Percentiles rank a stretch among this genome's conserved stretches.
phyloP scores from a whole-genome alignment of 164 flowering plant genomes.

The Liriodendron chinense region DNA sequence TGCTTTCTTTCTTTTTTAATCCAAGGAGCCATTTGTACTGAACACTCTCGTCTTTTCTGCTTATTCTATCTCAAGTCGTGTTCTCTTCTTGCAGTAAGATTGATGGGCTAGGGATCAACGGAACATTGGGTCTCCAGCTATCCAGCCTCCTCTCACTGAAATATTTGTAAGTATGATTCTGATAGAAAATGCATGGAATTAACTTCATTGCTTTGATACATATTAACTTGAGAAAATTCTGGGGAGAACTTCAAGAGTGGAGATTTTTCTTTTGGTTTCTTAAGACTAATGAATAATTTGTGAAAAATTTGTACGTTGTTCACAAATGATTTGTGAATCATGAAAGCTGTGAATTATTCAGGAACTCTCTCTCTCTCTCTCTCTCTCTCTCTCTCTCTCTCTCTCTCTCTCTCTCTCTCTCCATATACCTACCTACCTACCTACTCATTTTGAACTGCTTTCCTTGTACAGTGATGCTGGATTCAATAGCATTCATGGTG shows the following conservation, averaged over 20 bases:
- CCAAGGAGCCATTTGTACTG: no score
- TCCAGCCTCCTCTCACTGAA: conserved; percentile 47
- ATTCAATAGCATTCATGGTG: conserved; percentile 56
- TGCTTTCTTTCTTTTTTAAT: neutral
- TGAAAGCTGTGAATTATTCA: neutral
- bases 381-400: neutral
- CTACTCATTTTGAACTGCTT: no score
- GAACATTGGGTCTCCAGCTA: conserved; percentile 55
- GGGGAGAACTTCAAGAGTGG: no score
- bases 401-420: neutral
- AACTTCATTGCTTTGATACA: no score
- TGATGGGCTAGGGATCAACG: conserved; percentile 49
- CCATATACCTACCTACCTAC: no score
- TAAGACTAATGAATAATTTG: no score
- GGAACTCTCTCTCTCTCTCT: neutral
- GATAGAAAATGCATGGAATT: no score
- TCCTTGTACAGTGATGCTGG: conserved; percentile 58
- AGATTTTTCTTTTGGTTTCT: no score
- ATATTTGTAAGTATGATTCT: conserved; percentile 47
- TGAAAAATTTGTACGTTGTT: no score
- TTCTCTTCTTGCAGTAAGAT: conserved; percentile 41
- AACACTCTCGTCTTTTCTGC: neutral
- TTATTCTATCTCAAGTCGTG: neutral
- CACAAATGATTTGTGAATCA: neutral
- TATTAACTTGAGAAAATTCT: no score